Evolutionary conservation across 192 early-diverging fungal genomes (phyloP).

Genomic region (Neocallimastix lanati): DNA sequence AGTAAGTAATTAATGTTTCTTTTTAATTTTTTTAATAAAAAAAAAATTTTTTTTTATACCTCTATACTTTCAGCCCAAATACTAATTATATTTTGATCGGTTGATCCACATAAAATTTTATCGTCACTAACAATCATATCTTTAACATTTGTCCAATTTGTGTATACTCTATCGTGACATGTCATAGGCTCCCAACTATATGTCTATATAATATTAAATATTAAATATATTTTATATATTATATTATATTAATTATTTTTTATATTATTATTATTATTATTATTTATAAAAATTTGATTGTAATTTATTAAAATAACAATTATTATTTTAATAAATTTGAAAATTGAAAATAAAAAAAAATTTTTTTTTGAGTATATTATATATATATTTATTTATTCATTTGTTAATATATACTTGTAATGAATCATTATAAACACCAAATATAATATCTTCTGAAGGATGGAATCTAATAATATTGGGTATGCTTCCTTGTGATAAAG

Average conservation of each 20-base stretch:
- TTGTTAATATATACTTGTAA: background rate
- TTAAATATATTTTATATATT: no score
- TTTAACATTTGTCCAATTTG: background rate
- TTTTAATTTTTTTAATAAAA: no score
- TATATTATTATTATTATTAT: no score
- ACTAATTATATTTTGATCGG: background rate
- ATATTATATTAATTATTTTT: no score
- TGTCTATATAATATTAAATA: no score
- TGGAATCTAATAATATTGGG: background rate
- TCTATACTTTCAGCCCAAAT: background rate
- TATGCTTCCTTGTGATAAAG: background rate
- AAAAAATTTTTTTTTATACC: background rate
- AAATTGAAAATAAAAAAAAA: no score
- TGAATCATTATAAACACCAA: background rate
- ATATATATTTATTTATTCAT: no score
- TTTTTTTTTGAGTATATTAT: no score
- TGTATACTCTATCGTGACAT: background rate
- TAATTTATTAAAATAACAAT: no score
- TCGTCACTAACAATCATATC: background rate
- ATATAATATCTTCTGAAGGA: background rate
- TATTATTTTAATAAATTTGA: no score
- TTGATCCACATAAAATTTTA: background rate
- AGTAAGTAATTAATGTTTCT: no score
- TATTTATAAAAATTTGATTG: no score
- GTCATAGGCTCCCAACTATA: background rate